Percentiles rank a stretch among this genome's conserved stretches.
phyloP scores from a whole-genome alignment of 2,329 filamentous ascomycete species.

The Xylariaceae sp. region DNA sequence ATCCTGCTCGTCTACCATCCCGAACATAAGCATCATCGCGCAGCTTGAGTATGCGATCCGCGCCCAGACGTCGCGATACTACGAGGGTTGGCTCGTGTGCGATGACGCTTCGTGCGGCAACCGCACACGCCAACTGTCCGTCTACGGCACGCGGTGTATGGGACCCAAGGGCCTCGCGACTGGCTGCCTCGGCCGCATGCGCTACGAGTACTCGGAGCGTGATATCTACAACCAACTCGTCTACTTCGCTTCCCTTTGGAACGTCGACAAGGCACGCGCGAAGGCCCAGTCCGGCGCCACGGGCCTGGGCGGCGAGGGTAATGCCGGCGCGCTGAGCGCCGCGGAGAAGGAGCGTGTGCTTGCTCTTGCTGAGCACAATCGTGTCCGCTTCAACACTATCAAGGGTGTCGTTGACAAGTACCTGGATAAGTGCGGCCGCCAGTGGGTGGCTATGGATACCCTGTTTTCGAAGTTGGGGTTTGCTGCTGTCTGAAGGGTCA shows the following conservation, averaged over 20 bases:
- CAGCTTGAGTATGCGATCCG: conserved; percentile 89
- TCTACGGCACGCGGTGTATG: conserved; percentile 88
- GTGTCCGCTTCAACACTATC: conserved; percentile 75
- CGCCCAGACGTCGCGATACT: conserved; percentile 79
- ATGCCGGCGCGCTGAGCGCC: conserved; percentile 46
- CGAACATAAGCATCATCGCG: conserved; percentile 77
- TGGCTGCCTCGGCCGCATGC: conserved; percentile 86
- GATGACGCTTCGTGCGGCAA: conserved; percentile 87
- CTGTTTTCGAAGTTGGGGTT: conserved; percentile 76
- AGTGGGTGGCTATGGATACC: conserved; percentile 93
- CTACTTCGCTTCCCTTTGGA: conserved; percentile 84
- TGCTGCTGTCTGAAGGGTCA: conserved; percentile 30
- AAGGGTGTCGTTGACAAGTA: conserved; percentile 81
- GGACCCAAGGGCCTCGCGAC: conserved; percentile 84
- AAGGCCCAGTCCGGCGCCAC: conserved; percentile 57
- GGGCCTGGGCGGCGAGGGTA: conserved; percentile 36
- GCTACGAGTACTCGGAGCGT: conserved; percentile 86
- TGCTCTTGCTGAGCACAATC: conserved; percentile 81
- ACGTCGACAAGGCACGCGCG: conserved; percentile 79
- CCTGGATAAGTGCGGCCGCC: conserved; percentile 85
- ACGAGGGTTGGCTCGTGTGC: conserved; percentile 89
- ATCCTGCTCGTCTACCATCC: conserved; percentile 68
- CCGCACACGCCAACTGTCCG: conserved; percentile 88
- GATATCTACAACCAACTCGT: conserved; percentile 93
- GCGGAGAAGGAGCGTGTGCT: conserved; percentile 69